Evolutionary conservation across 2,329 filamentous ascomycete genomes (phyloP).

Genomic region (Colletotrichum nymphaeae): DNA sequence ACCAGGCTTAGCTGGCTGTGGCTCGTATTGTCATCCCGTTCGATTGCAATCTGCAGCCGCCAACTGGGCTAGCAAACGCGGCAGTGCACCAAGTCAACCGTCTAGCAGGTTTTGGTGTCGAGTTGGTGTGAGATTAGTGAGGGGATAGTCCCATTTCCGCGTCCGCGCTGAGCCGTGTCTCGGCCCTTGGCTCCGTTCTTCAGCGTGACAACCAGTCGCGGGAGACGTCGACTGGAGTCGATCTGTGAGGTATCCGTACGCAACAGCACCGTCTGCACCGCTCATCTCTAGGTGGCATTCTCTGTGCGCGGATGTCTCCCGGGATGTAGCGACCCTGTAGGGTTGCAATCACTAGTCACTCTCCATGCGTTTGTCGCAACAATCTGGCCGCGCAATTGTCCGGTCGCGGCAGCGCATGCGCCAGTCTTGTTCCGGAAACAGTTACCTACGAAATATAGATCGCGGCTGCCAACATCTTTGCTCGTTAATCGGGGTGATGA

Average conservation of each 20-base stretch:
- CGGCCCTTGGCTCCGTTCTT: conserved; percentile 27
- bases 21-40: conserved; percentile 31
- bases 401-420: conserved; percentile 16
- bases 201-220: conserved; percentile 15
- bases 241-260: background rate
- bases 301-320: background rate
- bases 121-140: conserved; percentile 27
- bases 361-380: background rate
- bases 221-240: background rate
- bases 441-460: conserved; percentile 22
- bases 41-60: conserved; percentile 15
- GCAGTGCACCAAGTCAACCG: conserved; percentile 23
- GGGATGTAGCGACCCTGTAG: background rate
- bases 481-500: background rate
- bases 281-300: background rate
- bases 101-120: conserved; percentile 8
- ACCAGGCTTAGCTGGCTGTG: conserved; percentile 15
- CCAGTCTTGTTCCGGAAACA: conserved; percentile 9
- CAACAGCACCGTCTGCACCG: too few species aligned
- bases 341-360: background rate
- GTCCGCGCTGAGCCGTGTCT: conserved; percentile 24
- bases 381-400: background rate
- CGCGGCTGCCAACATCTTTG: background rate
- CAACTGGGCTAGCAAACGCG: conserved; percentile 29
- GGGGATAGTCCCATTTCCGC: conserved; percentile 6